Conservation (phyloP, 1,284 basidiomycete genomes). For the Sutorius eximius region DNA sequence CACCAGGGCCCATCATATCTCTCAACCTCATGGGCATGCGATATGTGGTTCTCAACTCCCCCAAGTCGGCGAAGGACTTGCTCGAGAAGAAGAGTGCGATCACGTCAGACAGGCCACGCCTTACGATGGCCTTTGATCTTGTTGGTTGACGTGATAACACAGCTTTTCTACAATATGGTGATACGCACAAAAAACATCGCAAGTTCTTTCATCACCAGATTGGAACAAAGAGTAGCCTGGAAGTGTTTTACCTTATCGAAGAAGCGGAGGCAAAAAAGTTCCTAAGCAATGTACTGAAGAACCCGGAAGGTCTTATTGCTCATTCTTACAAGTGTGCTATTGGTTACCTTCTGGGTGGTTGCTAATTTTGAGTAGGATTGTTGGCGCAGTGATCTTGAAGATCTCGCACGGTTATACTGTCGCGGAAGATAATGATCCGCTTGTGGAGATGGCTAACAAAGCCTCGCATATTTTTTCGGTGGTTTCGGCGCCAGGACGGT, state of each 20-base stretch:
- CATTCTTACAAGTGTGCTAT: constrained; percentile 10
- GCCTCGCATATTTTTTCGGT: constrained; percentile 15
- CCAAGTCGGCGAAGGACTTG: constrained; percentile 15
- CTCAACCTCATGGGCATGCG: not conserved
- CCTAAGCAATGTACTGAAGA: constrained; percentile 17
- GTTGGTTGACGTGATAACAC: constrained; percentile 25
- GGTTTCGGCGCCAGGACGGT: constrained; percentile 19
- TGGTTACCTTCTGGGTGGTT: not conserved
- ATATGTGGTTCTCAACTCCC: constrained; percentile 20
- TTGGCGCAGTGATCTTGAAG: constrained; percentile 11
- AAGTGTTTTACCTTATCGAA: constrained; percentile 9
- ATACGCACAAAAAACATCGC: constrained; percentile 17
- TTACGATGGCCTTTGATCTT: constrained; percentile 25
- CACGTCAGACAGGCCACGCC: constrained; percentile 19
- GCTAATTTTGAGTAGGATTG: constrained; percentile 1
- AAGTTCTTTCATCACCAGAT: not conserved
- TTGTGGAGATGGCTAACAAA: constrained; percentile 23
- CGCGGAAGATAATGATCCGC: constrained; percentile 21
- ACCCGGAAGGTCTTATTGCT: constrained; percentile 1
- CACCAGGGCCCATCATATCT: constrained; percentile 24
- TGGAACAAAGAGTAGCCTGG: constrained; percentile 6
- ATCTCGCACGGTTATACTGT: constrained; percentile 23
- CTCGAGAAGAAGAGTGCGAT: constrained; percentile 25
- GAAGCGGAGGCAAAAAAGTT: constrained; percentile 21
- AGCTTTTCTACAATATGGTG: constrained; percentile 24